Evolutionary conservation across 2,329 filamentous ascomycete species (phyloP), one percentile per base, ranked within the genome.

Genomic region (Trichoderma atroviride): DNA sequence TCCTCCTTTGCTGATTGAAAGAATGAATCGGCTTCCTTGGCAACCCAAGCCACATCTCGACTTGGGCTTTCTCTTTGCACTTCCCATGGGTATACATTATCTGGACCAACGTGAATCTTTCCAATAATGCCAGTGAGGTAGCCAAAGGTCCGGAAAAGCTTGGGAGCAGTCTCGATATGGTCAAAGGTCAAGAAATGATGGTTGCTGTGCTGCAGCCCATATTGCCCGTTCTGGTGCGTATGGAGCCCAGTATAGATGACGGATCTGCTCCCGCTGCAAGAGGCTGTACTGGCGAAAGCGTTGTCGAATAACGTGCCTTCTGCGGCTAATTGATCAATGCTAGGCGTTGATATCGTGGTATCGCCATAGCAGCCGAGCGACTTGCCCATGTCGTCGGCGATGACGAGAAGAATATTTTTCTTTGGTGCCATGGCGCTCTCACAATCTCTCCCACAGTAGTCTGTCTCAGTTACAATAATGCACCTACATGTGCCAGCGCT

Each of bases 181-280:
- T 65, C 62, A 43, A 65, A 65, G 1, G 62, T 65, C 62, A 65
- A 56, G 35, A 65, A 65, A 43, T 65, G 62, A 16, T 65, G 62
- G 43, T 65, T 65, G 33, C 31, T 24, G 4, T 65, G 62, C 62
- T 65, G 52, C 33, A 65, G 24, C 5, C 62, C 62, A 11, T 65
- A 65, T 56, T 65, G 62, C 7, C 62, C 62, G 16, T 56, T 65
- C n/a, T 65, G 62, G 40, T 65, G 62, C 9, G 62, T 65, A n/a
- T 65, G 62, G 1, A 65, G 62, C 4, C 62, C 62, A 14, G 62
- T 65, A 43, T 65, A 65, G 2, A 65, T 65, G 62, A 65, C 62
- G 0, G 62, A 65, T 31, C 62, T 52, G 19, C 62, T 65, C 1
- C 62, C 62, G 52, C 62, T 65, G 22, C 62, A 65, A 10, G 62